Conservation (phyloP, 2,329 filamentous ascomycete species). For the Diaporthe sp. region DNA sequence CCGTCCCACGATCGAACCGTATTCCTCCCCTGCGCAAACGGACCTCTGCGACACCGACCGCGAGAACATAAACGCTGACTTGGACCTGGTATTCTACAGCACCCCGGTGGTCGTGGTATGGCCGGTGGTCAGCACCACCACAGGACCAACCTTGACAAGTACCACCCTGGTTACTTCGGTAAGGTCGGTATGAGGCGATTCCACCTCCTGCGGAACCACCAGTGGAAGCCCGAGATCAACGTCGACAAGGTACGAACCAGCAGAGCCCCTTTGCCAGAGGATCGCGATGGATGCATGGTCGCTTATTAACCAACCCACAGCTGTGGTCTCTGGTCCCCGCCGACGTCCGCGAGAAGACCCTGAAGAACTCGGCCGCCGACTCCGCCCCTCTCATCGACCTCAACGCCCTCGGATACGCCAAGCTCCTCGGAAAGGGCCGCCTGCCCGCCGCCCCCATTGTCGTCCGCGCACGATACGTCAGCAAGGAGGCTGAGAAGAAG, state of each 20-base stretch:
- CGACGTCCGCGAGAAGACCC: conserved; percentile 94
- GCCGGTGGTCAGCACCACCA: conserved; percentile 99
- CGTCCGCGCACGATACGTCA: conserved; percentile 95
- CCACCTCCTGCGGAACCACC: conserved; percentile 95
- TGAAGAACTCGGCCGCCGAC: conserved; percentile 83
- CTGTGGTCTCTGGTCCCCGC: conserved; percentile 95
- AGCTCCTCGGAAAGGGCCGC: conserved; percentile 98
- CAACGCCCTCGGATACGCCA: conserved; percentile 96
- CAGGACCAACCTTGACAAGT: conserved; percentile 86
- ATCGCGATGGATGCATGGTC: conserved; percentile 33
- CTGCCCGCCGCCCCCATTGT: conserved; percentile 93
- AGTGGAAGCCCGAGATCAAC: conserved; percentile 99
- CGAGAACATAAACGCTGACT: neutral
- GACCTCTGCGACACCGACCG: neutral
- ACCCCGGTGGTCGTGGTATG: conserved; percentile 84
- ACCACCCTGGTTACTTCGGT: conserved; percentile 99
- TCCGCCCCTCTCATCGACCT: conserved; percentile 98
- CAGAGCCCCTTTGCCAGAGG: neutral
- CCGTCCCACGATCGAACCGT: conserved; percentile 6
- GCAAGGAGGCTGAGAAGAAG: conserved; percentile 97
- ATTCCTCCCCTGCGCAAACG: neutral
- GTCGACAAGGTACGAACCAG: conserved; percentile 86
- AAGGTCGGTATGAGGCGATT: conserved; percentile 97
- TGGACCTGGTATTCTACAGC: conserved; percentile 45
- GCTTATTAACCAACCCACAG: conserved; percentile 60